Percentiles rank a stretch among this genome's conserved stretches.
These are phyloP conservation scores for Zoysia matrella DNA, from an alignment of 202 grass and related monocot species.

Conservation along the genomic window DNA sequence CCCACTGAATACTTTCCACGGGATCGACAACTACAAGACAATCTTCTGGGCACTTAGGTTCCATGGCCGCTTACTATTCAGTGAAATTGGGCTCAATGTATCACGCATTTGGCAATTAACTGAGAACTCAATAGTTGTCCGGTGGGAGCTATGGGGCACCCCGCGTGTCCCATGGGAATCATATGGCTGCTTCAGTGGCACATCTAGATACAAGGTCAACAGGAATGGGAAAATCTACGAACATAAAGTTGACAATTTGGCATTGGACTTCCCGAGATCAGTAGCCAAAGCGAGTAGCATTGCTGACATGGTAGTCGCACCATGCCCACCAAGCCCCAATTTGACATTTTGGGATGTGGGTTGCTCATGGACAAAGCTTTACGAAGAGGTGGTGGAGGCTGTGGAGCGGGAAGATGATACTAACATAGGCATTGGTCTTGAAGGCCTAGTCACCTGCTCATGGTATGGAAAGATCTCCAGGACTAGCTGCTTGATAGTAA, in stretches of 20 bases:
- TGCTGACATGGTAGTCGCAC: slow-evolving; percentile 73
- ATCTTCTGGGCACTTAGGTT: too few relatives aligned
- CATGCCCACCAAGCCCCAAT: slow-evolving; percentile 68
- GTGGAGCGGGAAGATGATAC: slow-evolving; percentile 51
- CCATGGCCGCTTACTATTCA: too few relatives aligned
- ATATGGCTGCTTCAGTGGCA: slow-evolving; percentile 82
- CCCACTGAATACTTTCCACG: slow-evolving; percentile 4
- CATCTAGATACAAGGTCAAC: slow-evolving; percentile 86
- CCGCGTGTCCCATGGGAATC: not conserved
- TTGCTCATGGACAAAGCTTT: slow-evolving; percentile 89
- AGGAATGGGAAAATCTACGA: slow-evolving; percentile 84
- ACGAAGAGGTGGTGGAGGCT: slow-evolving; percentile 66
- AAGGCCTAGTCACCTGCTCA: slow-evolving; percentile 71
- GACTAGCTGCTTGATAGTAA: slow-evolving; percentile 45
- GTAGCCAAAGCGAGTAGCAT: slow-evolving; percentile 53
- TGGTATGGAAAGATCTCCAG: slow-evolving; percentile 52
- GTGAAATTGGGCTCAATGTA: too few relatives aligned
- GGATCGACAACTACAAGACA: too few relatives aligned
- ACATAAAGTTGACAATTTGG: slow-evolving; percentile 96
- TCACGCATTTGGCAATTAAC: too few relatives aligned
- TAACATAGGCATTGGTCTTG: slow-evolving; percentile 46
- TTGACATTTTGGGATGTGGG: slow-evolving; percentile 64
- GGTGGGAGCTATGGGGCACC: too few relatives aligned
- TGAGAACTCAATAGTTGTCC: too few relatives aligned
- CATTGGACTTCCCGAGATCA: slow-evolving; percentile 76